Percentiles rank a stretch among this genome's conserved stretches.
Evolutionary conservation across 2,329 filamentous ascomycete species (phyloP).

Genomic region (Lecanosticta acicola): DNA sequence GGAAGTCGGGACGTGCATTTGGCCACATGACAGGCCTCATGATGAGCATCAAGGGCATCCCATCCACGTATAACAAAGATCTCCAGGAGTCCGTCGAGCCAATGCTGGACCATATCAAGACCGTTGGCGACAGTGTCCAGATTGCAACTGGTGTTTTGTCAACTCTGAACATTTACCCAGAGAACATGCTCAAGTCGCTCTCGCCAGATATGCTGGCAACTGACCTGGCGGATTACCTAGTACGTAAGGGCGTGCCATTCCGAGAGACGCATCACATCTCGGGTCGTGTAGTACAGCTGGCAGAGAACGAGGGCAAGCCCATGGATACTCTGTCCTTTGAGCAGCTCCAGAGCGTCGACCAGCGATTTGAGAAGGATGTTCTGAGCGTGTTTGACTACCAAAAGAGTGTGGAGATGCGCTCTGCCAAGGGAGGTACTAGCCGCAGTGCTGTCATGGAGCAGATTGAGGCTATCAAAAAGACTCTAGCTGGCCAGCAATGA

Average conservation of each 20-base stretch:
- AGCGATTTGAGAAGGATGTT: slow-evolving; percentile 66
- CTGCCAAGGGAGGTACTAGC: slow-evolving; percentile 73
- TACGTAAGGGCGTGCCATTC: slow-evolving; percentile 66
- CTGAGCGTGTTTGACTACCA: slow-evolving; percentile 71
- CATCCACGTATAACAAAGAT: slow-evolving; percentile 85
- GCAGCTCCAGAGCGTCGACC: slow-evolving; percentile 63
- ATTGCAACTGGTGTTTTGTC: slow-evolving; percentile 77
- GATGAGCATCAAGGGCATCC: slow-evolving; percentile 69
- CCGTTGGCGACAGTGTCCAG: slow-evolving; percentile 70
- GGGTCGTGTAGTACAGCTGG: slow-evolving; percentile 65
- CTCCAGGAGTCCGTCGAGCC: slow-evolving; percentile 82
- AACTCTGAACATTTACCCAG: slow-evolving; percentile 63
- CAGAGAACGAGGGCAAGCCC: slow-evolving; percentile 58
- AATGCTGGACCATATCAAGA: slow-evolving; percentile 80
- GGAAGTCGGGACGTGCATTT: slow-evolving; percentile 70
- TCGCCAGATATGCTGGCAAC: slow-evolving; percentile 79
- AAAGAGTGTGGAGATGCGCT: slow-evolving; percentile 71
- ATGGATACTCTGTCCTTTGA: slow-evolving; percentile 65
- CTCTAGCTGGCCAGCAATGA: slow-evolving; percentile 22
- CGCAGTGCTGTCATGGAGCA: slow-evolving; percentile 61
- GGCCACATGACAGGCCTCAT: slow-evolving; percentile 77
- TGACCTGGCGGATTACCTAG: slow-evolving; percentile 61
- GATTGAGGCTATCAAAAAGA: slow-evolving; percentile 49
- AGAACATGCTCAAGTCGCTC: slow-evolving; percentile 72
- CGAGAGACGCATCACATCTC: slow-evolving; percentile 75